Percentiles rank a stretch among this genome's conserved stretches.
These are phyloP conservation scores for Mercurialis annua DNA, from an alignment of 345 rosid genomes.

Conservation along the genomic window DNA sequence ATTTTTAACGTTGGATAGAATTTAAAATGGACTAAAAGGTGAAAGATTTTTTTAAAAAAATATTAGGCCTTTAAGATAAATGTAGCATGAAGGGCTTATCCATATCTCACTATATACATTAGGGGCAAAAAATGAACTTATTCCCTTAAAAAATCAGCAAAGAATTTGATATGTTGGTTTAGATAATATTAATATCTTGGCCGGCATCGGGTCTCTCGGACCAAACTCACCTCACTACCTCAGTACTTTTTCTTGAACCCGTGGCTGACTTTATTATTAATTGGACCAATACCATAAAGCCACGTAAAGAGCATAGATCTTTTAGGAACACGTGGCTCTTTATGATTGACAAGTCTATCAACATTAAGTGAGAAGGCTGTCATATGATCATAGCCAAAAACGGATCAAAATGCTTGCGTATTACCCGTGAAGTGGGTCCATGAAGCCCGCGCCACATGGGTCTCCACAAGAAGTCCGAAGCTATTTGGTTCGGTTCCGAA, in stretches of 20 bases:
- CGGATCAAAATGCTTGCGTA: constrained; percentile 16
- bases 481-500: constrained; percentile 36
- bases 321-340: neutral
- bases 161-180: too few species aligned
- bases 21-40: too few species aligned
- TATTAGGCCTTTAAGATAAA: too few species aligned
- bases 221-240: neutral
- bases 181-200: too few species aligned
- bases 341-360: neutral
- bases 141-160: too few species aligned
- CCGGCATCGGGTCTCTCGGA: too few species aligned
- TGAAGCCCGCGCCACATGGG: constrained; percentile 35
- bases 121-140: too few species aligned
- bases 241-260: neutral
- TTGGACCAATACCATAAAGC: neutral
- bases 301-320: neutral
- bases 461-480: constrained; percentile 23
- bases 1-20: too few species aligned
- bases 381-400: neutral
- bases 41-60: too few species aligned
- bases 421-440: constrained; percentile 48
- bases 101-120: too few species aligned
- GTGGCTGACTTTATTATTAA: neutral
- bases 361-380: neutral
- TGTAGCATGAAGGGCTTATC: too few species aligned